Percentiles rank a stretch among this genome's conserved stretches.
Conservation (phyloP, 2,329 filamentous ascomycete species). For the Alternaria triticimaculans region DNA sequence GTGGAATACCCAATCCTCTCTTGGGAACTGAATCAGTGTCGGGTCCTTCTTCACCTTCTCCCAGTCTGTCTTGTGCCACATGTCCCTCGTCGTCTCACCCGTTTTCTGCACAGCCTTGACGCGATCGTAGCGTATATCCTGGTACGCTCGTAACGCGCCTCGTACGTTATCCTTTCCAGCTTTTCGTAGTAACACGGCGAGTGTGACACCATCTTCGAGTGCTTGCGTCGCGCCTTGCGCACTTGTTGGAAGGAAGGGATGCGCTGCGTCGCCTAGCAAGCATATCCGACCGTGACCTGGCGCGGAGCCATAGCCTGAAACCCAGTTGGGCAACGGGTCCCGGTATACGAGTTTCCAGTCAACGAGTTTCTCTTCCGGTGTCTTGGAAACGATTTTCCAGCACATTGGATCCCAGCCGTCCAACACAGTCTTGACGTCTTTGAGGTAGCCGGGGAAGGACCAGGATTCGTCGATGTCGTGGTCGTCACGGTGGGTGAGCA, state of each 20-base stretch:
- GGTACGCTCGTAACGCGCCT: conserved; percentile 40
- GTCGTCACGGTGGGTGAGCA: conserved; percentile 45
- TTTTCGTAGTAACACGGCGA: conserved; percentile 35
- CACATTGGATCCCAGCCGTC: conserved; percentile 45
- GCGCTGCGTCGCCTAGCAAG: conserved; percentile 61
- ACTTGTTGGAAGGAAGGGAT: conserved; percentile 62
- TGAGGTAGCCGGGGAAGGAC: conserved; percentile 45
- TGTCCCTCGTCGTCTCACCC: conserved; percentile 43
- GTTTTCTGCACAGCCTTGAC: conserved; percentile 45
- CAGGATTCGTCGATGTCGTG: conserved; percentile 47
- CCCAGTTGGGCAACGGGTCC: conserved; percentile 61
- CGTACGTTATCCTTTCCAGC: conserved; percentile 40
- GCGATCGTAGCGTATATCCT: conserved; percentile 43
- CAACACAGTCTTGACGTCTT: conserved; percentile 42
- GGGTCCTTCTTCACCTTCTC: conserved; percentile 42
- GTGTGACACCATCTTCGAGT: conserved; percentile 55
- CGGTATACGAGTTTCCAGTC: conserved; percentile 65
- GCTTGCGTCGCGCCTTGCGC: conserved; percentile 63
- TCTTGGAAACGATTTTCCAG: conserved; percentile 45
- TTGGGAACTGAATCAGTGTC: conserved; percentile 36
- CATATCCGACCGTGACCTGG: conserved; percentile 52
- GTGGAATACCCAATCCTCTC: conserved; percentile 43
- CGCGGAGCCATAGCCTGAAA: conserved; percentile 54
- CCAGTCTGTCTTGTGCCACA: conserved; percentile 47
- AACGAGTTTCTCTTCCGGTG: conserved; percentile 49